phyloP scores from a whole-genome alignment of 73 alveolate species.

The Tetrahymena malaccensis region DNA sequence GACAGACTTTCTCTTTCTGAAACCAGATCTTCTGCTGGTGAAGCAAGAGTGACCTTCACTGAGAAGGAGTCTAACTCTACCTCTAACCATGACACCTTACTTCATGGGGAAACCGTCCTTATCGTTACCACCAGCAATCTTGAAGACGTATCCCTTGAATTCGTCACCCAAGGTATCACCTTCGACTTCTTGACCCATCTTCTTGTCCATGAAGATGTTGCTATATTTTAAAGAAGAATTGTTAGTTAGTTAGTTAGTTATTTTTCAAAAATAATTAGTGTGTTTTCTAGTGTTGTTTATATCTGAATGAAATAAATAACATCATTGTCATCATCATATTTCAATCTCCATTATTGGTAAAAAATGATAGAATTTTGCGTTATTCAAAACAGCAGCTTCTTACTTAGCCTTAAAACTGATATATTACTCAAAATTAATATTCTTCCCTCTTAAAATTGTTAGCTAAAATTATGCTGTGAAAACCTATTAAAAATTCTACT shows the following conservation, averaged over 20 bases:
- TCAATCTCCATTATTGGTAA: background rate
- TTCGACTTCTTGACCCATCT: conserved; percentile 86
- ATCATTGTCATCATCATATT: background rate
- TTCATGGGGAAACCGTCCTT: conserved; percentile 94
- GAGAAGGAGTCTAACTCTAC: conserved; percentile 72
- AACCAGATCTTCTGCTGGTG: conserved; percentile 91
- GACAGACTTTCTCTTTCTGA: conserved; percentile 78
- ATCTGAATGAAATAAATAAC: background rate
- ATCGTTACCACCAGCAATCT: conserved; percentile 92
- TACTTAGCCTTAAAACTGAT: background rate
- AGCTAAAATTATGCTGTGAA: background rate
- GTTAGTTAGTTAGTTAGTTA: background rate
- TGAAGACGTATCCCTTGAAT: conserved; percentile 82
- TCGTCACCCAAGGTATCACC: conserved; percentile 76
- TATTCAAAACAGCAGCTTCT: background rate
- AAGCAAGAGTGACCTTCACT: conserved; percentile 78
- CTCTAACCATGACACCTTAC: conserved; percentile 82
- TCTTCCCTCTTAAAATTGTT: background rate
- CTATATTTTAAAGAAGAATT: conserved; percentile 1
- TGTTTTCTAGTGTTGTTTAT: background rate
- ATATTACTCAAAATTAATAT: background rate
- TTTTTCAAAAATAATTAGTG: background rate
- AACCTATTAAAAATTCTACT: background rate
- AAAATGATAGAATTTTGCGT: background rate
- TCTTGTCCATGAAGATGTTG: conserved; percentile 66